Percentiles rank a stretch among this genome's conserved stretches.
Conservation (phyloP, 2,329 filamentous ascomycete genomes). For the Diaporthe eres region DNA sequence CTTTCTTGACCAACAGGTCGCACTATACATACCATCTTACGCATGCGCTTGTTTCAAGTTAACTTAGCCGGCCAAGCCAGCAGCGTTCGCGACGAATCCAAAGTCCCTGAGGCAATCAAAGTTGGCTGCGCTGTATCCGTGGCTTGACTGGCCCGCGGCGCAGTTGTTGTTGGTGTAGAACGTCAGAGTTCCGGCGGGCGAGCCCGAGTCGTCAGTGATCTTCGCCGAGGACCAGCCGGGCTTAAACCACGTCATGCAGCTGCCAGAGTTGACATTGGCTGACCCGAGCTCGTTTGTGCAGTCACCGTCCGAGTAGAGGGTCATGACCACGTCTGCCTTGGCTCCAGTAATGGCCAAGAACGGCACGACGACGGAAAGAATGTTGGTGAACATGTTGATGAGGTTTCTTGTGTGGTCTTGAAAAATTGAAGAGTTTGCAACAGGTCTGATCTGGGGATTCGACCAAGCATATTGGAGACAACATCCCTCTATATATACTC, state of each 20-base stretch:
- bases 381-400: background rate
- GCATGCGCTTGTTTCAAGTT: background rate
- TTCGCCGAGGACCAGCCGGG: background rate
- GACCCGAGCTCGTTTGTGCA: background rate
- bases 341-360: background rate
- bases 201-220: constrained; percentile 1
- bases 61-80: background rate
- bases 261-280: background rate
- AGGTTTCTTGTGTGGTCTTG: background rate
- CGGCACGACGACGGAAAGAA: background rate
- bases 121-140: background rate
- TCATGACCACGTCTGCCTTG: background rate
- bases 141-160: background rate
- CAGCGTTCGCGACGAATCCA: background rate
- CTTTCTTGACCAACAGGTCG: no score
- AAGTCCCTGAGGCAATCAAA: background rate
- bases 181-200: background rate
- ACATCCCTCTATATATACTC: no score
- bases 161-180: constrained; percentile 3
- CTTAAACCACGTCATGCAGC: background rate
- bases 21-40: no score
- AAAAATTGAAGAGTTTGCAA: no score
- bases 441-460: no score
- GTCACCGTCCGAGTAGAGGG: background rate
- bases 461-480: no score